phyloP scores from a whole-genome alignment of 257 asterid species.

The Linderniella brevidens region DNA sequence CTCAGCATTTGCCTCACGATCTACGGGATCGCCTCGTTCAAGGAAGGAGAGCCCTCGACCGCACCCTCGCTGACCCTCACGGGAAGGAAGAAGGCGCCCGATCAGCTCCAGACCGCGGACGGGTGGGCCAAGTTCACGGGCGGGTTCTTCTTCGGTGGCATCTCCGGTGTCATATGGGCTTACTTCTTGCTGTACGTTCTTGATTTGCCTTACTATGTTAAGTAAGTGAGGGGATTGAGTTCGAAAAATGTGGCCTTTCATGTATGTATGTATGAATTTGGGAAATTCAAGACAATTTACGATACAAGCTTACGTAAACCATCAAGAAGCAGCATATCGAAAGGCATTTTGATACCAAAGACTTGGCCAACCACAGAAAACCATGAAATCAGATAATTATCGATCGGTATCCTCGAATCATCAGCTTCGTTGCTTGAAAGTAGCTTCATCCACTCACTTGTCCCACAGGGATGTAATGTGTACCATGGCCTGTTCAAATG shows the following conservation, averaged over 20 bases:
- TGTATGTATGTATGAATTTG: too few relatives aligned
- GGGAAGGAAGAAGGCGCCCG: constrained; percentile 72
- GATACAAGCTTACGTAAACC: neutral
- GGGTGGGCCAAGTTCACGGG: constrained; percentile 92
- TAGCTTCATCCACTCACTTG: constrained; percentile 82
- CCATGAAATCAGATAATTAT: constrained; percentile 54
- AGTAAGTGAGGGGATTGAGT: constrained; percentile 12
- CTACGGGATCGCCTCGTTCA: constrained; percentile 63
- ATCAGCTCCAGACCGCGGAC: constrained; percentile 80
- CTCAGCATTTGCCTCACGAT: constrained; percentile 59
- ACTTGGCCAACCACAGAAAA: constrained; percentile 64
- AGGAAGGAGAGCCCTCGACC: constrained; percentile 65
- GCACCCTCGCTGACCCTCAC: constrained; percentile 72
- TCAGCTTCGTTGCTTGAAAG: constrained; percentile 23
- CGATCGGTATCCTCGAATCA: constrained; percentile 14
- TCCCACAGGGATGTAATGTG: constrained; percentile 82
- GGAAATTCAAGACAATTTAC: too few relatives aligned
- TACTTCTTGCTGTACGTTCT: constrained; percentile 73
- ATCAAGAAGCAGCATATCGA: constrained; percentile 21
- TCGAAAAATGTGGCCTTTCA: too few relatives aligned
- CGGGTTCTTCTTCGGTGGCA: constrained; percentile 96
- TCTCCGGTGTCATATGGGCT: constrained; percentile 93
- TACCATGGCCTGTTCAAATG: constrained; percentile 65
- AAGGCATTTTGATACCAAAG: constrained; percentile 50
- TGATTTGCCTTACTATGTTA: constrained; percentile 78